Evolutionary conservation across 2,329 filamentous ascomycete species (phyloP).

Genomic region (Scedosporium boydii): DNA sequence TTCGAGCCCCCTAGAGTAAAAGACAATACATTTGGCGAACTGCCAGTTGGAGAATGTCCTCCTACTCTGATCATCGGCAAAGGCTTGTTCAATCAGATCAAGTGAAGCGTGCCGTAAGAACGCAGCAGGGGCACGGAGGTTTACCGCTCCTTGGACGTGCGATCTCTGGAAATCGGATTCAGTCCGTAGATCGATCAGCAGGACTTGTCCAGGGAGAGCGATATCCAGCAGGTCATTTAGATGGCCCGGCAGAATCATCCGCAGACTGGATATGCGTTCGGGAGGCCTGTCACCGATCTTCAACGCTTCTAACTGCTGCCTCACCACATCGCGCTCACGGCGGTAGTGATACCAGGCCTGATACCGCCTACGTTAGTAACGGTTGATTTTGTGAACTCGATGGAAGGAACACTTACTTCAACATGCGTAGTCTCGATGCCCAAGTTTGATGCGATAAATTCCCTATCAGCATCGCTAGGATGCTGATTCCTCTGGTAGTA

Average conservation of each 20-base stretch:
- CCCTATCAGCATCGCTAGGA: conserved; percentile 39
- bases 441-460: conserved; percentile 44
- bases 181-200: conserved; percentile 42
- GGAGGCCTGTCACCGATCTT: conserved; percentile 26
- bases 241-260: conserved; percentile 42
- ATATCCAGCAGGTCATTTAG: conserved; percentile 42
- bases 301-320: conserved; percentile 33
- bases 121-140: conserved; percentile 38
- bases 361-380: conserved; percentile 11
- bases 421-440: conserved; percentile 41
- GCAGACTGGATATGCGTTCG: conserved; percentile 22
- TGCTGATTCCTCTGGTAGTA: conserved; percentile 39
- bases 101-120: conserved; percentile 38
- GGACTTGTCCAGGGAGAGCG: conserved; percentile 31
- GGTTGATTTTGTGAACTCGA: not conserved
- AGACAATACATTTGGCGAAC: conserved; percentile 37
- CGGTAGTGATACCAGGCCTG: conserved; percentile 45
- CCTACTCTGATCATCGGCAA: conserved; percentile 38
- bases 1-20: conserved; percentile 42
- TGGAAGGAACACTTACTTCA: conserved; percentile 24
- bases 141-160: conserved; percentile 42
- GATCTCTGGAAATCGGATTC: conserved; percentile 36
- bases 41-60: conserved; percentile 36
- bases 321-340: conserved; percentile 36
- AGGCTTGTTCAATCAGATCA: conserved; percentile 40